Base-by-base conservation (phyloP, 495 filamentous ascomycete species). In the Lindgomyces ingoldianus region DNA sequence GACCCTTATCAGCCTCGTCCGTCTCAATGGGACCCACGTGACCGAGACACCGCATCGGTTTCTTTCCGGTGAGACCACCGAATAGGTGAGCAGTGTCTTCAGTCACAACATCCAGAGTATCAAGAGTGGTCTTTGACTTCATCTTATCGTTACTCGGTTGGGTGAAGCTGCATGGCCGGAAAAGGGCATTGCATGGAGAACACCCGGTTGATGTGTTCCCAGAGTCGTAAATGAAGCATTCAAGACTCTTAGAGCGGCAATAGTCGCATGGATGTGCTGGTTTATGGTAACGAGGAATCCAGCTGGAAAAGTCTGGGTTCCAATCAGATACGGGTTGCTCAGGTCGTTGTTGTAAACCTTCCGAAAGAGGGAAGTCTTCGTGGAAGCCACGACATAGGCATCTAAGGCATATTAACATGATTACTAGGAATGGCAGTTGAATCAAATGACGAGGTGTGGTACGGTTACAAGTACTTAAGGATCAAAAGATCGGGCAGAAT, bases 181-280 rank as follows among this genome's bases (percentile, higher is more conserved):
- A 89, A 18, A 93, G 79, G 22, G 89, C 88, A 65, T 89, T 86
- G 71, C 91, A 95, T 64, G 87, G 87, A 2, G 88, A 91, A 75
- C 91, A 95, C 25, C 83, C 84, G 57, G 47, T 25, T 1, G 81
- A 83, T 67, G 84, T 80, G 76, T 88, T 87, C 3, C 36, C 30
- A 47, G 9, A 19, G 21, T 57, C 46, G 21, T 62, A 68, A 50
- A 86, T 77, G 74, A 91, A 91, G 79, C 90, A 95, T 64, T 91
- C 81, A 57, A 92, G 83, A 22, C 85, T 80, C 75, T 83, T 85
- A 12, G 80, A 74, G 33, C 81, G 78, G 73, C 91, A 95, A 65
- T 91, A 87, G 25, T 86, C 81, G 75, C 90, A 95, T 46, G 88
- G 83, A 22, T 79, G 76, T 50, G 80, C 76, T 25, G 84, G 79